Evolutionary conservation across 768 basidiomycete species (phyloP), one percentile per base, ranked within the genome.

Genomic region (Rubroboletus pulcherrimus): DNA sequence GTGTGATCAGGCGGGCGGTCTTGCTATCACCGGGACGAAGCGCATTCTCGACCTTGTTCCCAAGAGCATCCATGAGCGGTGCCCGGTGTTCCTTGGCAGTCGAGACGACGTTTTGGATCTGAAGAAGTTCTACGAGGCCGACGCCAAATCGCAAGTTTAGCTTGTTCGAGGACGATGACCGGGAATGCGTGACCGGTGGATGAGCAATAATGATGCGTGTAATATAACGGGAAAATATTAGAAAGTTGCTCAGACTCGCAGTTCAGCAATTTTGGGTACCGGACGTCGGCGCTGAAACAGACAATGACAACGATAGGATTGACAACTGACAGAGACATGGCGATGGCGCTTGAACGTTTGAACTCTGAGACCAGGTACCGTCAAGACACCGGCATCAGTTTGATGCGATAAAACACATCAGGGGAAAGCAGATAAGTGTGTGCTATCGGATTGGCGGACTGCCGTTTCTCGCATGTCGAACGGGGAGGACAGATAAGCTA

Each of bases 21-120:
- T 98, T 60, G 97, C 97, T 1, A 98, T 96, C 15, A 98, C 97
- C 1, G 97, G 97, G 33, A 91, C 82, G n/a, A 80, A 85, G 67
- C 85, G 96, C 30, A 94, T 99, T 66, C 78, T 99, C 44, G 97
- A 99, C 66, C 87, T 99, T 58, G 75, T 86, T 43, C 87, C 97
- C 7, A 92, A 82, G 52, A 74, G 69, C 63, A 97, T 98, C 58
- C 97, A 99, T 68, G 89, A 97, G 68, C 84, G 97, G 33, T 91
- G 89, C 74, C 79, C 96, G 5, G 90, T 98, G 26, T 99, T 94
- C 78, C 77, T 99, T 30, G 97, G 97, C 29, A 90, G 87, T 71
- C 86, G 84, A 66, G 95, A 98, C 53, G 97, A 99, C 68, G 93
- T 99, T 33, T 74, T 81, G 67, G 97, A 99, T 69, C 61, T 98